Evolutionary conservation across 2,329 filamentous ascomycete genomes (phyloP).

Genomic region (Lithohypha guttulata): DNA sequence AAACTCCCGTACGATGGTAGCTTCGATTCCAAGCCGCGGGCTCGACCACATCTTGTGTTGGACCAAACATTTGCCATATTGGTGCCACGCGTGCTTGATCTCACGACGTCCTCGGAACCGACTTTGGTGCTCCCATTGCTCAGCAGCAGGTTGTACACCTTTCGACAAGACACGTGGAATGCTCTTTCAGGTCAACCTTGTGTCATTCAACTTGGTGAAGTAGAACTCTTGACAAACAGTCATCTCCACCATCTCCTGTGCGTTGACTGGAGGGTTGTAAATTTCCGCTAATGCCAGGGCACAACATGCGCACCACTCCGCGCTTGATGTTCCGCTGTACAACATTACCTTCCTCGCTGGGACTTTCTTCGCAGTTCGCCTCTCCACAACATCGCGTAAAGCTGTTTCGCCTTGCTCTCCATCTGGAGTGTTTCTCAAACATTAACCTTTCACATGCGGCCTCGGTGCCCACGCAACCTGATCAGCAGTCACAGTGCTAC

Average conservation of each 20-base stretch:
- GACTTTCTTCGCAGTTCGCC: not conserved
- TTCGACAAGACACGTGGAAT: not conserved
- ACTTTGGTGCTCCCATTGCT: too few relatives aligned
- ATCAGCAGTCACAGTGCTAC: constrained; percentile 3
- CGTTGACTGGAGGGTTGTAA: too few relatives aligned
- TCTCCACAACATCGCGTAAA: too few relatives aligned
- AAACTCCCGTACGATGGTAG: too few relatives aligned
- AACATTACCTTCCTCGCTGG: not conserved
- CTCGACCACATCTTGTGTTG: too few relatives aligned
- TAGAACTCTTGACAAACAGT: not conserved
- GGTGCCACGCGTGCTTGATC: not conserved
- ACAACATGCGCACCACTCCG: not conserved
- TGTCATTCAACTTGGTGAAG: not conserved
- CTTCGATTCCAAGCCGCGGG: too few relatives aligned
- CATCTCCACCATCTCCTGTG: not conserved
- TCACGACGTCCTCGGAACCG: too few relatives aligned
- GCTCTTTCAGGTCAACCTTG: not conserved
- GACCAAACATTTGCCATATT: too few relatives aligned
- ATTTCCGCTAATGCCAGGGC: constrained; percentile 4
- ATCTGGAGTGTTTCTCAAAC: too few relatives aligned
- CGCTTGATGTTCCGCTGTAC: not conserved
- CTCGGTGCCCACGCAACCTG: not conserved
- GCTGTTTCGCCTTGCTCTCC: too few relatives aligned
- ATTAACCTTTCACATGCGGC: constrained; percentile 1
- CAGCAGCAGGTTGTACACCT: constrained; percentile 2